Conservation (phyloP, 306 rosid species). For the Nissolia schottii region DNA sequence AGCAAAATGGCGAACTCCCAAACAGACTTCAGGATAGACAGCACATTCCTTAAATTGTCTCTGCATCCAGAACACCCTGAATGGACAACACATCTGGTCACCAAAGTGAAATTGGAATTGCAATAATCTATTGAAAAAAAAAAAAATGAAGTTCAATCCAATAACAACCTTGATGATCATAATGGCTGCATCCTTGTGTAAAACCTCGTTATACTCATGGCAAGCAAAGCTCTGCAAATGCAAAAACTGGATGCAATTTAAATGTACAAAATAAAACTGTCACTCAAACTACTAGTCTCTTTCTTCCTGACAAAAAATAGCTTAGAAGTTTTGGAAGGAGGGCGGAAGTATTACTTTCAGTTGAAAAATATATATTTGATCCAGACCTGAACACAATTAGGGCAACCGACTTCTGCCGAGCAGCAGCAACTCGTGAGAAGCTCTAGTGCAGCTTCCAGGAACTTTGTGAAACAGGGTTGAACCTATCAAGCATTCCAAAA, state of each 20-base stretch:
- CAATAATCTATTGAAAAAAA: conserved; percentile 8
- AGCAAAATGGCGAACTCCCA: neutral
- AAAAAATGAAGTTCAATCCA: conserved; percentile 15
- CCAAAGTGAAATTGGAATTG: conserved; percentile 11
- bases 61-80: conserved; percentile 79
- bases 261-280: neutral
- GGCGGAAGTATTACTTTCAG: neutral
- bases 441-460: conserved; percentile 70
- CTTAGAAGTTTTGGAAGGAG: neutral
- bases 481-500: conserved; percentile 44
- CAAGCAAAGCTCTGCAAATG: conserved; percentile 68
- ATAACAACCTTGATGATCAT: conserved; percentile 66
- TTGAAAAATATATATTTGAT: neutral
- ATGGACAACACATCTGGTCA: conserved; percentile 29
- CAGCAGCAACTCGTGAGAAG: conserved; percentile 77
- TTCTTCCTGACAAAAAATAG: neutral
- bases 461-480: conserved; percentile 66
- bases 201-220: conserved; percentile 69
- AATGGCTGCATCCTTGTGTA: conserved; percentile 85
- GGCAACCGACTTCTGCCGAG: conserved; percentile 64
- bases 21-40: neutral
- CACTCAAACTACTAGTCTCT: neutral
- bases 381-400: conserved; percentile 76
- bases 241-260: neutral
- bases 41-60: conserved; percentile 18